Evolutionary conservation across 1,139 yeast species (phyloP).

Genomic region (Geotrichum reessii): DNA sequence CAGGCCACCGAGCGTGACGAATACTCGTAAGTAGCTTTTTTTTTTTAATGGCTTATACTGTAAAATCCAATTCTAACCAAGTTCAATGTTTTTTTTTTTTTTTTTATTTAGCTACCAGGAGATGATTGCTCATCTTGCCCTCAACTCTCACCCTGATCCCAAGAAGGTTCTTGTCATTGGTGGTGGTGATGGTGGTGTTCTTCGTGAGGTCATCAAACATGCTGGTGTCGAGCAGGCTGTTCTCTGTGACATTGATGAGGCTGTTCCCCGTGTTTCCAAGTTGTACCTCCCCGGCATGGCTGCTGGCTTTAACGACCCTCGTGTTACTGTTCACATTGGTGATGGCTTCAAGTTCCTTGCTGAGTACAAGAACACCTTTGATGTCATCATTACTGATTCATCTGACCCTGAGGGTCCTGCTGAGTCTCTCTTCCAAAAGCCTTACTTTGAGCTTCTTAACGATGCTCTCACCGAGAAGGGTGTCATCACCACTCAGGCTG

Average conservation of each 20-base stretch:
- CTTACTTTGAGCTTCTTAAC: conserved; percentile 66
- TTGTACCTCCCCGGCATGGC: conserved; percentile 81
- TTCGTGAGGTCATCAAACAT: conserved; percentile 81
- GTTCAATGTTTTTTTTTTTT: not conserved
- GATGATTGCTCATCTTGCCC: conserved; percentile 74
- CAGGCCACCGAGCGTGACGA: conserved; percentile 90
- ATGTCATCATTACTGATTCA: conserved; percentile 89
- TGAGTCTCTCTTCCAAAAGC: conserved; percentile 79
- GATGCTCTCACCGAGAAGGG: conserved; percentile 69
- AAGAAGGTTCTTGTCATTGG: conserved; percentile 78
- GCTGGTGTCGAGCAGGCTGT: conserved; percentile 58
- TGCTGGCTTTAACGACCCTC: conserved; percentile 60
- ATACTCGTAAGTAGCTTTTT: conserved; percentile 48
- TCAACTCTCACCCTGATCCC: conserved; percentile 70
- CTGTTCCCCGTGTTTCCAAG: conserved; percentile 70
- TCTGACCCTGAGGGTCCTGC: conserved; percentile 99
- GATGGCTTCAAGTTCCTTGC: conserved; percentile 85
- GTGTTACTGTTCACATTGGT: conserved; percentile 66
- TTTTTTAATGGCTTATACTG: not conserved
- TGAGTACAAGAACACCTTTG: conserved; percentile 51
- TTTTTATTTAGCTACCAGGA: conserved; percentile 51
- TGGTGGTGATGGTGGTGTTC: conserved; percentile 93
- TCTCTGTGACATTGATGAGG: conserved; percentile 86
- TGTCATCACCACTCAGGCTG: conserved; percentile 86
- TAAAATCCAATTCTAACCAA: not conserved